Conservation (phyloP, 768 basidiomycete species). For the Brasilioporus rufonigricans region DNA sequence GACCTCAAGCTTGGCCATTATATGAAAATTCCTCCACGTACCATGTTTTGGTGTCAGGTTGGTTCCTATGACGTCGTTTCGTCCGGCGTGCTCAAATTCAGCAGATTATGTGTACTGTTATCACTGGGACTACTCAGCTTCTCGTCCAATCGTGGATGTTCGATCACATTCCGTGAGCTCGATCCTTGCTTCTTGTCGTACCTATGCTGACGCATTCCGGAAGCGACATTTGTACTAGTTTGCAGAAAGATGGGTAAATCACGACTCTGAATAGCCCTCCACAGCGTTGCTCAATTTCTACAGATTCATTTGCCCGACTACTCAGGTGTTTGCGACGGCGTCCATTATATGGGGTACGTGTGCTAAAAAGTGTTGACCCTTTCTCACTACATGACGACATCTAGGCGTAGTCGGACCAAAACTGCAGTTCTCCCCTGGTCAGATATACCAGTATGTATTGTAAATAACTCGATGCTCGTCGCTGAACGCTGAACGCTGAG, state of each 20-base stretch:
- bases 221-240: conserved; percentile 46
- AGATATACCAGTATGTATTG: conserved; percentile 55
- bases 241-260: conserved; percentile 40
- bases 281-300: not conserved
- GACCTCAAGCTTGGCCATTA: conserved; percentile 83
- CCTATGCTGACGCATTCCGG: not conserved
- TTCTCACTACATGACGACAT: conserved; percentile 18
- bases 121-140: conserved; percentile 73
- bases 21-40: conserved; percentile 57
- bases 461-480: not conserved
- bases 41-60: conserved; percentile 73
- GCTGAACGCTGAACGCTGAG: conserved; percentile 13
- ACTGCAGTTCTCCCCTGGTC: conserved; percentile 51
- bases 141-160: conserved; percentile 79
- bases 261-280: not conserved
- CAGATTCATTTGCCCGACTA: conserved; percentile 51
- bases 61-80: not conserved
- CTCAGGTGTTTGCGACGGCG: conserved; percentile 53
- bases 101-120: conserved; percentile 58
- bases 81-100: not conserved
- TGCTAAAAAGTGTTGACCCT: not conserved
- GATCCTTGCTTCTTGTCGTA: not conserved
- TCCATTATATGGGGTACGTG: conserved; percentile 49
- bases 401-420: conserved; percentile 68
- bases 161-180: conserved; percentile 48